Conservation (phyloP, 805 yeast species). For the Metschnikowia dekortorum region DNA sequence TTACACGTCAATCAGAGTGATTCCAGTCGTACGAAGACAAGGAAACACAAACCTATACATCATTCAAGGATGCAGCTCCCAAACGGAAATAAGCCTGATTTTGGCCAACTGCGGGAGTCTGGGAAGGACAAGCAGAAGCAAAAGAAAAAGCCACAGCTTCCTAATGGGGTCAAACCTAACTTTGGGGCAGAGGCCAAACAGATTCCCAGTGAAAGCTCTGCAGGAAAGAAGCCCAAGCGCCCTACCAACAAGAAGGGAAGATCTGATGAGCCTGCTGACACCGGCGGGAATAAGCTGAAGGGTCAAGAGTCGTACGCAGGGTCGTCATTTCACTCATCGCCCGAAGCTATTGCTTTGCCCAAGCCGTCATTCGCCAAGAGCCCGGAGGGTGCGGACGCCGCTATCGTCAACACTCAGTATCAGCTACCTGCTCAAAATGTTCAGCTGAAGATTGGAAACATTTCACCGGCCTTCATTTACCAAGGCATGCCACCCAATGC, state of each 20-base stretch:
- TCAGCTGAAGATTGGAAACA: slow-evolving; percentile 6
- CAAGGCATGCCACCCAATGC: slow-evolving; percentile 20
- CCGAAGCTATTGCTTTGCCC: slow-evolving; percentile 52
- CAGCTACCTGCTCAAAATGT: not conserved
- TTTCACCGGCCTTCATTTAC: slow-evolving; percentile 16
- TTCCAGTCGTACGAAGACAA: slow-evolving; percentile 12
- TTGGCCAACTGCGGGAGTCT: slow-evolving; percentile 13
- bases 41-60: slow-evolving; percentile 14
- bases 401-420: not conserved
- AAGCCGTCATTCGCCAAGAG: slow-evolving; percentile 45
- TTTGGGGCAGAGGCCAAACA: slow-evolving; percentile 14
- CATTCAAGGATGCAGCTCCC: slow-evolving; percentile 21
- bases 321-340: slow-evolving; percentile 53
- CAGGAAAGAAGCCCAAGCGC: slow-evolving; percentile 6
- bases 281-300: not conserved
- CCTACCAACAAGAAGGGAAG: slow-evolving; percentile 4
- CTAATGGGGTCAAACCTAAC: slow-evolving; percentile 25
- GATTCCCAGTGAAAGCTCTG: not conserved
- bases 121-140: slow-evolving; percentile 7
- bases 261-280: not conserved
- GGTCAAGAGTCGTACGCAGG: slow-evolving; percentile 45
- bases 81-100: slow-evolving; percentile 29
- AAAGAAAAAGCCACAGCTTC: slow-evolving; percentile 13
- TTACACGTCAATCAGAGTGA: slow-evolving; percentile 19
- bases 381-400: slow-evolving; percentile 12